These are phyloP conservation scores for Volvox reticuliferus DNA, from an alignment of 139 green algal genomes.

Conservation along the genomic window DNA sequence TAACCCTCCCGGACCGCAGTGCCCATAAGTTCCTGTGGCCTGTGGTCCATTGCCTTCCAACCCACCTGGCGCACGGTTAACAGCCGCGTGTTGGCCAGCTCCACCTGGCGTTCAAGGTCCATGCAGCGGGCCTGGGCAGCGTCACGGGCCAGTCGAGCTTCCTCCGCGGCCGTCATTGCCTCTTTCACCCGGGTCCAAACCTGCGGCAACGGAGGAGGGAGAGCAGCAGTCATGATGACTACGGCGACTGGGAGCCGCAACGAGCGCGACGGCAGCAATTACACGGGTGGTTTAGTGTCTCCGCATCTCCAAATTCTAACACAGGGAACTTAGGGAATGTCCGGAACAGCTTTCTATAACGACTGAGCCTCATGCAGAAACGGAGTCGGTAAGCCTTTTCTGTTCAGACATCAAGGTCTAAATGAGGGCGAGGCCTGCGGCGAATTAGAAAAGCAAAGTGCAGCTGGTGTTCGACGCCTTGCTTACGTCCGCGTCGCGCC, in stretches of 20 bases:
- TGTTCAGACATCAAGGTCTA: neutral
- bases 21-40: too few relatives aligned
- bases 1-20: too few relatives aligned
- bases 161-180: conserved; percentile 70
- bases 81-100: conserved; percentile 42
- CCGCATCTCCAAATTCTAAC: too few relatives aligned
- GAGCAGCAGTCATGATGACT: neutral
- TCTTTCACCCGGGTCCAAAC: conserved; percentile 68
- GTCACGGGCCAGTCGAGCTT: conserved; percentile 62
- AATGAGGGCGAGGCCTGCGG: neutral
- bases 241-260: neutral
- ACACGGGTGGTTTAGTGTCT: too few relatives aligned
- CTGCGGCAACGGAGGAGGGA: conserved; percentile 31
- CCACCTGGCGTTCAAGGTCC: conserved; percentile 54
- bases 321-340: too few relatives aligned
- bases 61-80: conserved; percentile 39
- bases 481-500: conserved; percentile 65
- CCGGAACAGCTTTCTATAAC: too few relatives aligned
- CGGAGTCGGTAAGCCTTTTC: neutral
- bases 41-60: neutral
- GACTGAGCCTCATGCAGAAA: too few relatives aligned
- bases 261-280: too few relatives aligned
- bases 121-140: conserved; percentile 14
- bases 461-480: too few relatives aligned
- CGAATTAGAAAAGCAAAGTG: too few relatives aligned